Evolutionary conservation across 1,284 basidiomycete species (phyloP).

Genomic region (Malassezia psittaci): DNA sequence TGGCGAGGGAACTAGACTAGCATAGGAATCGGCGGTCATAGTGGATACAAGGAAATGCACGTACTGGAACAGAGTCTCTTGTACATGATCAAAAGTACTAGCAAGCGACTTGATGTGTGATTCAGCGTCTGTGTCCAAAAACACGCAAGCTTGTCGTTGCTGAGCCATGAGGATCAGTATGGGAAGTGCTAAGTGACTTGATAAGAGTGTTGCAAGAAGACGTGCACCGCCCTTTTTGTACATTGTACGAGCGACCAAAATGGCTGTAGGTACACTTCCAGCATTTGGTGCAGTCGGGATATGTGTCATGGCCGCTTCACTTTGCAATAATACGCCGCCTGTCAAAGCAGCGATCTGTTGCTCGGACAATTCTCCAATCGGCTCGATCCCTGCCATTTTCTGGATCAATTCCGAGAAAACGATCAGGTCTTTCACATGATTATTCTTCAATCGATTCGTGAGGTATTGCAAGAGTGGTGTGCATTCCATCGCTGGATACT

Average conservation of each 20-base stretch:
- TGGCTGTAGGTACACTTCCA: conserved; percentile 48
- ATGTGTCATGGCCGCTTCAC: conserved; percentile 60
- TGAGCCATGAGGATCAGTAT: conserved; percentile 43
- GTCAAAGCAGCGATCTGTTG: conserved; percentile 78
- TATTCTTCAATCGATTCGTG: conserved; percentile 63
- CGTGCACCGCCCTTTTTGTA: conserved; percentile 30
- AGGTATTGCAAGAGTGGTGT: conserved; percentile 79
- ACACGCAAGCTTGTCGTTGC: conserved; percentile 41
- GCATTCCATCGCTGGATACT: conserved; percentile 65
- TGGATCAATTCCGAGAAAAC: conserved; percentile 83
- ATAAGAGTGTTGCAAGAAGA: conserved; percentile 23
- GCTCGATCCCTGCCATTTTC: conserved; percentile 87
- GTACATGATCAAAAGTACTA: conserved; percentile 41
- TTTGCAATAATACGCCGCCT: conserved; percentile 73
- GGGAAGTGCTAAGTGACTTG: conserved; percentile 32
- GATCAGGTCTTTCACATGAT: conserved; percentile 73
- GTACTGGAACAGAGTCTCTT: conserved; percentile 43
- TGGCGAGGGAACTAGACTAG: conserved; percentile 28
- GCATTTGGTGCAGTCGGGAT: background rate
- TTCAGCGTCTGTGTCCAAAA: conserved; percentile 34
- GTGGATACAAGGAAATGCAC: conserved; percentile 40
- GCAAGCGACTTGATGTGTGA: conserved; percentile 42
- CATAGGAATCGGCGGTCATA: conserved; percentile 28
- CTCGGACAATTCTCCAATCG: conserved; percentile 59
- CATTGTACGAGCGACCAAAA: conserved; percentile 45